Evolutionary conservation across 257 asterid species (phyloP), one percentile per base, ranked within the genome.

Genomic region (Asclepias syriaca): DNA sequence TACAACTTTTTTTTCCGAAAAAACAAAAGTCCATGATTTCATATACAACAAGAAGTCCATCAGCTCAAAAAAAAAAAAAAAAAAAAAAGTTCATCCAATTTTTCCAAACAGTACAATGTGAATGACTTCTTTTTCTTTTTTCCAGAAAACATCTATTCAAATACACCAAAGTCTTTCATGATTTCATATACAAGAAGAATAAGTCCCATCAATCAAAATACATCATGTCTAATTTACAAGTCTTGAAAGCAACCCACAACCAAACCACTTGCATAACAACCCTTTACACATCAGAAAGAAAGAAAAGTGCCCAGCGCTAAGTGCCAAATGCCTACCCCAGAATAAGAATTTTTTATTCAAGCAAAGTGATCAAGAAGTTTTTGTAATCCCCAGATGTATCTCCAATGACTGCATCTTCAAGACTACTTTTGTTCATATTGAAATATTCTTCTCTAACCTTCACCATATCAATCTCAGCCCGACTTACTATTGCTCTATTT

Each of bases 361-460:
- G 89, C 79, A 92, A 80, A 67, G 96, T 81, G 84, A 90, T 70
- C 46, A 92, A 80, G 79, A 92, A 90, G 79, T 83, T 85, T 87
- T 77, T 84, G 85, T 90, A 92, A 74, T 88, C 89, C 73, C 98
- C 94, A 4, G 98, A 90, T 14, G 96, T 92, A 81, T 92, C 98
- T 0, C 80, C 96, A 39, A 80, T 85, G 59, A 92, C 89, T 19
- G 90, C 96, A 79, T 80, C 80, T 54, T 83, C 91, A 39, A 92
- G 74, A 53, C 86, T 83, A 27, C 78, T 48, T 55, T 78, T 83
- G 79, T 87, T 80, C 40, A 73, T 70, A 18, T 75, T 74, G 34
- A 84, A 79, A 75, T 92, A 92, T 72, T 87, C 96, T 50, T 61
- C 92, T 70, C 81, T 82, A 37, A 87, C 85, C 77, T 81, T 83